Base-by-base conservation (phyloP, 2,329 filamentous ascomycete species). In the Hyphodiscus sp. region DNA sequence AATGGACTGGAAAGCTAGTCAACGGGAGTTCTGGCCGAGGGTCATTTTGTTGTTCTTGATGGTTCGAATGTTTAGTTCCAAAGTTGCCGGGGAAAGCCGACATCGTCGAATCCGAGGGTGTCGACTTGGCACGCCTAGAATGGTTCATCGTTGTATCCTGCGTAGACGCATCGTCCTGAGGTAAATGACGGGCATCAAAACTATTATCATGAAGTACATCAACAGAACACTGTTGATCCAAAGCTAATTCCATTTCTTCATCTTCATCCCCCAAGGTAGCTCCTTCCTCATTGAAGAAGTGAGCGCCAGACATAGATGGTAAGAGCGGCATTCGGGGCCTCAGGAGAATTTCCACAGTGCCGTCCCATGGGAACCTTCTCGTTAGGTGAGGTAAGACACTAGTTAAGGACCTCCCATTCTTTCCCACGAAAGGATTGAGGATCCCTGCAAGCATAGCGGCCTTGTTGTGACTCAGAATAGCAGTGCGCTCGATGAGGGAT, bases 381-480 rank as follows among this genome's bases (percentile, higher is more conserved):
- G 83, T 80, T 23, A 96, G 73, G 63, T 95, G 87, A 0, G 92
- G 91, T 47, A 96, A 71, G 47, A 96, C 85, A 67, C 86, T 94
- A 26, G 87, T 77, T 56, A 83, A 81, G 49, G 81, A 79, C 58
- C 81, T 75, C 43, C 85, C 80, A 66, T 83, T 77, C 64, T 80
- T 74, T 64, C 83, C 75, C 58, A 82, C 73, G 69, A 84, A 81
- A 0, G 90, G 89, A 68, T 94, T 90, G 55, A 96, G 74, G 13
- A 95, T 83, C 67, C 89, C 92, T 6, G 90, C 83, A 11, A 94
- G 66, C 79, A 96, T 88, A 43, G 87, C 86, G 30, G 84, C 76
- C 65, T 83, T 84, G 67, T 85, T 78, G 55, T 78, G 76, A 5
- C 77, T 80, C 20, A 96, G 72, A 52, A 96, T 86, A 19, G 89